Conservation (phyloP, 768 basidiomycete species). For the Termitomyces sp. region DNA sequence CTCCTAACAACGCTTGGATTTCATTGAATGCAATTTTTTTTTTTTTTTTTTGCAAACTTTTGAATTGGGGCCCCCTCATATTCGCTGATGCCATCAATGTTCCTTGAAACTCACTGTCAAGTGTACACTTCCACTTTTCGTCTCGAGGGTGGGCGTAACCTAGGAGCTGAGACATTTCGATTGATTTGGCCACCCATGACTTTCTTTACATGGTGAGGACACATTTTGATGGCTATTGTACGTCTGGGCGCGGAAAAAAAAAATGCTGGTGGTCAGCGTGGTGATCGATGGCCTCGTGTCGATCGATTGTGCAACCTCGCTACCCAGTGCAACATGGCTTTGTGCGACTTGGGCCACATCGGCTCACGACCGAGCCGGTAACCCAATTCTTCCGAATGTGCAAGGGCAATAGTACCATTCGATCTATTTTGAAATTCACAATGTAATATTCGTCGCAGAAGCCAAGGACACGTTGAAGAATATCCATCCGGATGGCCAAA, state of each 20-base stretch:
- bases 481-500: not conserved
- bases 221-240: not conserved
- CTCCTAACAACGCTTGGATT: not conserved
- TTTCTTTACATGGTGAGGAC: not conserved
- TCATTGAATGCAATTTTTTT: no score
- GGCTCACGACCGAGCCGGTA: not conserved
- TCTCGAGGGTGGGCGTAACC: not conserved
- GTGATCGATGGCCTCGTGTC: not conserved
- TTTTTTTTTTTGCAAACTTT: not conserved
- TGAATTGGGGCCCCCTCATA: not conserved
- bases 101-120: not conserved
- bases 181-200: not conserved
- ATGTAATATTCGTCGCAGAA: not conserved
- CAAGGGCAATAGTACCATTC: not conserved
- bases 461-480: not conserved
- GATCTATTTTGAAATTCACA: not conserved
- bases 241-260: not conserved
- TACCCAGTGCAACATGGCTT: no score
- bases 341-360: not conserved
- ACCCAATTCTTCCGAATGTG: not conserved
- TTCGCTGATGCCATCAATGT: not conserved
- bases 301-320: not conserved
- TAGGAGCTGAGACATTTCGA: constrained; percentile 4
- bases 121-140: not conserved
- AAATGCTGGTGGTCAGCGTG: not conserved